These are phyloP conservation scores for Nigrospora oryzae DNA, from an alignment of 2,329 filamentous ascomycete species.

Conservation along the genomic window DNA sequence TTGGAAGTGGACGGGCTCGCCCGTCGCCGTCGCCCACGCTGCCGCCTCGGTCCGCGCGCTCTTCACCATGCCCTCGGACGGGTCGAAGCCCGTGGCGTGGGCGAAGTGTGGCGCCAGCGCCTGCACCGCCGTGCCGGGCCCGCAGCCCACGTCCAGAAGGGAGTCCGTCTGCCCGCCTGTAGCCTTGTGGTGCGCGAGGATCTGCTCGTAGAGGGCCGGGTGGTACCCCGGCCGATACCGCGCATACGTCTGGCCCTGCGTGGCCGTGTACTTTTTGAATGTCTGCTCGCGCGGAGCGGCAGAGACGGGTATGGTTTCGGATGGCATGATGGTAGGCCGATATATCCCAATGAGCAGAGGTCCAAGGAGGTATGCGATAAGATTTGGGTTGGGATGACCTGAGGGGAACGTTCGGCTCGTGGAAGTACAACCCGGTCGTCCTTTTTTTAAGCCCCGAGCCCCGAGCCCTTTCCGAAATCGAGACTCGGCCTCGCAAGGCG, in stretches of 20 bases:
- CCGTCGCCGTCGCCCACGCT: slow-evolving; percentile 1
- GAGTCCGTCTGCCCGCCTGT: slow-evolving; percentile 32
- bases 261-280: slow-evolving; percentile 33
- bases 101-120: slow-evolving; percentile 36
- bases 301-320: too few species aligned
- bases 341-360: background rate
- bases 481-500: too few species aligned
- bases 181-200: slow-evolving; percentile 36
- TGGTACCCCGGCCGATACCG: slow-evolving; percentile 32
- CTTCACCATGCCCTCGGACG: slow-evolving; percentile 43
- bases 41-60: slow-evolving; percentile 25
- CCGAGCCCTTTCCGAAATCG: too few species aligned
- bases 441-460: too few species aligned
- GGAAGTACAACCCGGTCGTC: background rate
- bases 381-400: background rate
- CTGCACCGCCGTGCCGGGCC: slow-evolving; percentile 40
- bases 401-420: too few species aligned
- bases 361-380: background rate
- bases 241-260: slow-evolving; percentile 36
- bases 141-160: slow-evolving; percentile 48
- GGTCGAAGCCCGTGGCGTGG: slow-evolving; percentile 39
- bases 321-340: too few species aligned
- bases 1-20: slow-evolving; percentile 28
- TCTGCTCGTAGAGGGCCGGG: slow-evolving; percentile 32
- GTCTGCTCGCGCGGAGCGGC: slow-evolving; percentile 23